Evolutionary conservation across 2,329 filamentous ascomycete species (phyloP).

Genomic region (Neonectria ditissima): DNA sequence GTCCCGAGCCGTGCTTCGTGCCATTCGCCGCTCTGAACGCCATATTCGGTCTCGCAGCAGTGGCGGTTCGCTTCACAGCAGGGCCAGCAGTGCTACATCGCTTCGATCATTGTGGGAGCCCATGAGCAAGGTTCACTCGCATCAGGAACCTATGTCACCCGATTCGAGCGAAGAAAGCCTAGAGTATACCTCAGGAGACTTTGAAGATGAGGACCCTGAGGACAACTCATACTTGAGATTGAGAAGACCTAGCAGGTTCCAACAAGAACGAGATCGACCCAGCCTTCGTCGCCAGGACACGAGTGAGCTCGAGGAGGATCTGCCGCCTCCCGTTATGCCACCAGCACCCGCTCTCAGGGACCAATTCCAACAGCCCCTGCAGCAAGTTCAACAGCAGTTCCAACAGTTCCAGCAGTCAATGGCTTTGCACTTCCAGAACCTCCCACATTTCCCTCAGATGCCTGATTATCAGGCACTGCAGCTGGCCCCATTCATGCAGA

Average conservation of each 20-base stretch:
- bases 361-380: constrained; percentile 77
- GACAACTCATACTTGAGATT: constrained; percentile 53
- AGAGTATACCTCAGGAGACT: constrained; percentile 60
- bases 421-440: constrained; percentile 73
- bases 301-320: constrained; percentile 47
- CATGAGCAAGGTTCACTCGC: constrained; percentile 50
- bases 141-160: constrained; percentile 53
- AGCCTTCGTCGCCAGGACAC: constrained; percentile 55
- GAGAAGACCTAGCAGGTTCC: constrained; percentile 47
- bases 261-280: constrained; percentile 49
- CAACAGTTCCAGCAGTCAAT: constrained; percentile 83
- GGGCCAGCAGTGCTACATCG: constrained; percentile 75
- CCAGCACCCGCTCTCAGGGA: constrained; percentile 79
- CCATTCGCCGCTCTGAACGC: constrained; percentile 70
- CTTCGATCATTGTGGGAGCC: constrained; percentile 75
- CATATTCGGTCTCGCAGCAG: constrained; percentile 78
- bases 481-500: constrained; percentile 71
- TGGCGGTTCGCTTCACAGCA: constrained; percentile 69
- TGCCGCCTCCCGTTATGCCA: constrained; percentile 68
- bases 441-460: constrained; percentile 67
- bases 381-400: constrained; percentile 81
- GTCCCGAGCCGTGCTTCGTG: constrained; percentile 72
- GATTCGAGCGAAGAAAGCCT: constrained; percentile 57
- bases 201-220: constrained; percentile 56
- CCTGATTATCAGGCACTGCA: constrained; percentile 77